Evolutionary conservation across 2,329 filamentous ascomycete species (phyloP).

Genomic region (Aspergillus alliaceus): DNA sequence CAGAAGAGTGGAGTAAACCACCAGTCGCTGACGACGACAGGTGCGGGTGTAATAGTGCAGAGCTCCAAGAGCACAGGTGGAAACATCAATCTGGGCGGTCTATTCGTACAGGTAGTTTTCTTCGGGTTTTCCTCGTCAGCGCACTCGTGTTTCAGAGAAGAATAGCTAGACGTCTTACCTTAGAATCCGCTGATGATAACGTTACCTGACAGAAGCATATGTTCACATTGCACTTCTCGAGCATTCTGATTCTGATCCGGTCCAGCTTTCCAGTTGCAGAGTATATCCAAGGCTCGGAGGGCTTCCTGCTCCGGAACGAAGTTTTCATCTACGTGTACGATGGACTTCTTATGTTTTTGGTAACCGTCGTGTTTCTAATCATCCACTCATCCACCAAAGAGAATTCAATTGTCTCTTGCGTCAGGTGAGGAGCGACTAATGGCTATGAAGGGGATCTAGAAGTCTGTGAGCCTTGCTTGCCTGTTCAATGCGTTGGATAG

Average conservation of each 20-base stretch:
- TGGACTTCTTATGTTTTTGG: slow-evolving; percentile 27
- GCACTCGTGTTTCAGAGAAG: slow-evolving; percentile 26
- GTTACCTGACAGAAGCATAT: slow-evolving; percentile 39
- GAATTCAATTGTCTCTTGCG: slow-evolving; percentile 25
- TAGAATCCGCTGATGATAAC: slow-evolving; percentile 18
- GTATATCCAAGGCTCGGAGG: slow-evolving; percentile 27
- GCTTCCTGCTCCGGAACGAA: slow-evolving; percentile 27
- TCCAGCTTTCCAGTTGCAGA: slow-evolving; percentile 31
- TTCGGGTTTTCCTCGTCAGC: slow-evolving; percentile 31
- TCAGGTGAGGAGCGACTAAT: slow-evolving; percentile 15
- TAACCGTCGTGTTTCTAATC: slow-evolving; percentile 23
- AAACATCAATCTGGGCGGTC: slow-evolving; percentile 27
- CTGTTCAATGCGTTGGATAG: slow-evolving; percentile 5
- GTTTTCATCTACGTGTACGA: slow-evolving; percentile 33
- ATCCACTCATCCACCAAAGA: slow-evolving; percentile 27
- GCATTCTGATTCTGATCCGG: slow-evolving; percentile 28
- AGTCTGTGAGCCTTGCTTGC: slow-evolving; percentile 9
- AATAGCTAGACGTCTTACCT: slow-evolving; percentile 29
- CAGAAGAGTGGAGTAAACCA: background rate
- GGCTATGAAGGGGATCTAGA: slow-evolving; percentile 17
- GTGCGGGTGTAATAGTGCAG: slow-evolving; percentile 25
- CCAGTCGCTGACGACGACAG: slow-evolving; percentile 2
- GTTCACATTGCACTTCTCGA: slow-evolving; percentile 26
- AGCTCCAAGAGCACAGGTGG: slow-evolving; percentile 19
- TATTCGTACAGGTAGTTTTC: slow-evolving; percentile 31